Conservation (phyloP, 164 flowering plant genomes). For the Vitis labrusca region DNA sequence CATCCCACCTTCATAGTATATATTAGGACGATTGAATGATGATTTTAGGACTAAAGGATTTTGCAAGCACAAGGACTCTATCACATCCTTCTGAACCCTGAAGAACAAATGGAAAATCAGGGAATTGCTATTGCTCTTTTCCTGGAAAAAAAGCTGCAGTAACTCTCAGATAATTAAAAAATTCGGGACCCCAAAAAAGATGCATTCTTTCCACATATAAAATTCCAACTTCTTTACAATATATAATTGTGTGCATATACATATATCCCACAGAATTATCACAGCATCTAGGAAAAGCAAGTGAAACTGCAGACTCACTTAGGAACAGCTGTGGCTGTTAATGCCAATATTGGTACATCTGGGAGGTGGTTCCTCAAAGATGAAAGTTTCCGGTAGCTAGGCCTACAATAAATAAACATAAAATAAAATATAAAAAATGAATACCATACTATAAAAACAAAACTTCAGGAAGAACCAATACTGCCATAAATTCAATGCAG, state of each 20-base stretch:
- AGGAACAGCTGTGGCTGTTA: constrained; percentile 96
- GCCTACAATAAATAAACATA: constrained; percentile 43
- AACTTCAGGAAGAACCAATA: too few relatives aligned
- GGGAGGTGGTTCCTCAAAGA: constrained; percentile 69
- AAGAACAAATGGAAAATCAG: constrained; percentile 18
- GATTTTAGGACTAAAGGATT: constrained; percentile 72
- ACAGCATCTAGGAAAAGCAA: too few relatives aligned
- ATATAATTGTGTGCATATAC: too few relatives aligned
- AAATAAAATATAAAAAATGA: neutral
- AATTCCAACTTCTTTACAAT: too few relatives aligned
- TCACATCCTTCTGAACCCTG: constrained; percentile 91
- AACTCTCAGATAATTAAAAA: too few relatives aligned
- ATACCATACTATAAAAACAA: too few relatives aligned
- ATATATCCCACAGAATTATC: too few relatives aligned
- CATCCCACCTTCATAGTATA: constrained; percentile 79
- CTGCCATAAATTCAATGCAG: too few relatives aligned
- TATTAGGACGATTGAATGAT: constrained; percentile 93
- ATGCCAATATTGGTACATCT: constrained; percentile 78
- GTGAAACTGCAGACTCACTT: constrained; percentile 49
- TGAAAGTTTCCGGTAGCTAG: constrained; percentile 90
- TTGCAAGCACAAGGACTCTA: constrained; percentile 60
- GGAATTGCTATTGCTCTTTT: neutral
- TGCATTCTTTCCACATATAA: too few relatives aligned
- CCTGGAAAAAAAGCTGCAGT: too few relatives aligned
- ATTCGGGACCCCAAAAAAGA: too few relatives aligned